Evolutionary conservation across 2,329 filamentous ascomycete genomes (phyloP).

Genomic region (Akanthomyces lecanii): DNA sequence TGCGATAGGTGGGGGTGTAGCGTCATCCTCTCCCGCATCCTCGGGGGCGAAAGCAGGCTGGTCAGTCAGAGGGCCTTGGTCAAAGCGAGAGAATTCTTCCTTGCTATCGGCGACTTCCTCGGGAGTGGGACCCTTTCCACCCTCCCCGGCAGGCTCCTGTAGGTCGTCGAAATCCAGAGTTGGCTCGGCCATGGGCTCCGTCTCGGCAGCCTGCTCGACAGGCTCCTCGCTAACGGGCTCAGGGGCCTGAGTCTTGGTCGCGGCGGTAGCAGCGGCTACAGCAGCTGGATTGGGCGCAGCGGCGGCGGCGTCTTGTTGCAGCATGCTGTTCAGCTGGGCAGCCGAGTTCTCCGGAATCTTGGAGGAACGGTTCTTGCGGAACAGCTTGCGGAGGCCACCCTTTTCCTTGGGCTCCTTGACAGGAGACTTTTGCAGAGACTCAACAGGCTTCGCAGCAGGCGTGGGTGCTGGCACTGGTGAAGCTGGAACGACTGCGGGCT

Average conservation of each 20-base stretch:
- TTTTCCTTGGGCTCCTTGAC: constrained; percentile 38
- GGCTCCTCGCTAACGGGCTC: constrained; percentile 20
- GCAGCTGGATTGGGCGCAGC: no score
- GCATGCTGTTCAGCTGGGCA: constrained; percentile 48
- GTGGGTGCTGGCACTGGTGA: constrained; percentile 34
- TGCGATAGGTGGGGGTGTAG: constrained; percentile 48
- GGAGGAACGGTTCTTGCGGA: constrained; percentile 58
- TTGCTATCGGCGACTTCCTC: constrained; percentile 55
- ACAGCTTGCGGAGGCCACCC: constrained; percentile 60
- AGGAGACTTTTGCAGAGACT: constrained; percentile 12
- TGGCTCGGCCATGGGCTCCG: constrained; percentile 7
- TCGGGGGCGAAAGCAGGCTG: constrained; percentile 79
- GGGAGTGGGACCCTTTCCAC: constrained; percentile 56
- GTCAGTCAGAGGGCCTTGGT: constrained; percentile 83
- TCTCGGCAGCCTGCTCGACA: background rate
- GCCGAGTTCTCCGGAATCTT: constrained; percentile 53
- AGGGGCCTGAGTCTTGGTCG: constrained; percentile 22
- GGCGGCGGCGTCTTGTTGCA: constrained; percentile 34
- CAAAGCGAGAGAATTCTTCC: constrained; percentile 64
- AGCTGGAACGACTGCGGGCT: constrained; percentile 18
- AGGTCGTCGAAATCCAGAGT: constrained; percentile 1
- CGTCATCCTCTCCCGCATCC: constrained; percentile 47
- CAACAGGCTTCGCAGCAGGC: constrained; percentile 19
- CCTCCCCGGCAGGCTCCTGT: constrained; percentile 26
- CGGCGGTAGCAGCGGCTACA: constrained; percentile 14